Base-by-base conservation (phyloP, 2,329 filamentous ascomycete genomes). In the Fusarium sp. region DNA sequence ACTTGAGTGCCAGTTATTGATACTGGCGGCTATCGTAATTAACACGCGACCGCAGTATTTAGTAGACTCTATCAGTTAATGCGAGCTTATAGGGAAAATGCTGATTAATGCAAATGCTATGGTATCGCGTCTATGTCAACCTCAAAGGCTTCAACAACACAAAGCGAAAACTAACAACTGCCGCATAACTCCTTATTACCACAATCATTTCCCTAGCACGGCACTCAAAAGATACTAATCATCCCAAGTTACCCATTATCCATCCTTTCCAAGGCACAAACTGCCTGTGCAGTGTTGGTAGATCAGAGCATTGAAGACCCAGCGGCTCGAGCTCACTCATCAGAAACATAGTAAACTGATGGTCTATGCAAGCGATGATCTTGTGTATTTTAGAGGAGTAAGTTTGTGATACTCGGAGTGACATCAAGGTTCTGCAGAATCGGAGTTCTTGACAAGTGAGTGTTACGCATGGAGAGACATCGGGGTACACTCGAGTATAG, bases 401-500 rank as follows among this genome's bases (percentile, higher is more conserved):
- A 38, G 18, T 38, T n/a, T 38, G 5, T 24, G 30, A 56, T 30
- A n/a, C 10, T 14, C 18, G 7, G 24, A 44, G 49, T 49, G n/a
- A 34, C 15, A 27, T 45, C 34, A 34, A 52, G 14, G 32, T 27
- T 34, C 32, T 43, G 55, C 24, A 57, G 58, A 54, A 60, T 62
- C 52, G 44, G 47, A 61, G 63, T 70, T 57, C 50, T 12, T 57
- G 40, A 53, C 50, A 57, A 43, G 56, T 53, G 59, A 63, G 43
- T 44, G 57, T 47, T 65, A 59, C 34, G 18, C 45, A 49, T 58
- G 49, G 60, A n/a, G 38, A 57, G 30, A 58, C 16, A 62, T n/a
- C 54, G 27, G 42, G 12, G 30, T 47, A 44, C 30, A 34, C 40
- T 54, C 46, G 40, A 49, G 51, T 57, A 42, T 54, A 47, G 40